These are phyloP conservation scores for Polyporus arcularius DNA, from an alignment of 768 basidiomycete genomes.

Conservation along the genomic window DNA sequence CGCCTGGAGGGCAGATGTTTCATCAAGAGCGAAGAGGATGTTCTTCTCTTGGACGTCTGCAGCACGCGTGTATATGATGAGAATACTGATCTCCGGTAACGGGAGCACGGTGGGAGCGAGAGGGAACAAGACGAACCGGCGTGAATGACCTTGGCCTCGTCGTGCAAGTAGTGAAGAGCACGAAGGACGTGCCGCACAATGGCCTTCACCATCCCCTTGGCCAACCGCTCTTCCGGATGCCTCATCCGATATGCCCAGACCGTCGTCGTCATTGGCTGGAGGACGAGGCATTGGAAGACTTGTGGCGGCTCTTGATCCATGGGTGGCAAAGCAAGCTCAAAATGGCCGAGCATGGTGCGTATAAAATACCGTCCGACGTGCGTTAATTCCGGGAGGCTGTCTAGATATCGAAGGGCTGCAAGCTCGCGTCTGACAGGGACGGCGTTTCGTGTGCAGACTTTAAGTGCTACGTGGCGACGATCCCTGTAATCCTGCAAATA, in stretches of 20 bases:
- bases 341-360: background rate
- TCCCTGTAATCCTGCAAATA: too few species aligned
- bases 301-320: background rate
- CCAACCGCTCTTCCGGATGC: background rate
- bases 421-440: conserved; percentile 1
- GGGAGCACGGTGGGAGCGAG: background rate
- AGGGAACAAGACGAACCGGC: conserved; percentile 4
- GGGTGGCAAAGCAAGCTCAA: background rate
- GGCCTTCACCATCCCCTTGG: background rate
- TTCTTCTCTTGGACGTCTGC: conserved; percentile 17
- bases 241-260: background rate
- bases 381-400: background rate
- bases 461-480: conserved; percentile 5
- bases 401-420: conserved; percentile 3
- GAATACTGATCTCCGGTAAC: background rate
- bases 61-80: background rate
- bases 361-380: background rate
- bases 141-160: conserved; percentile 11
- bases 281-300: background rate
- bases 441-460: conserved; percentile 2
- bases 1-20: background rate
- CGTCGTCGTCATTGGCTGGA: background rate
- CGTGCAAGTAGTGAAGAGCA: conserved; percentile 13
- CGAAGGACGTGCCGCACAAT: background rate
- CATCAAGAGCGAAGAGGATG: conserved; percentile 3